Evolutionary conservation across 768 basidiomycete species (phyloP).

Genomic region (Suillus sp.): DNA sequence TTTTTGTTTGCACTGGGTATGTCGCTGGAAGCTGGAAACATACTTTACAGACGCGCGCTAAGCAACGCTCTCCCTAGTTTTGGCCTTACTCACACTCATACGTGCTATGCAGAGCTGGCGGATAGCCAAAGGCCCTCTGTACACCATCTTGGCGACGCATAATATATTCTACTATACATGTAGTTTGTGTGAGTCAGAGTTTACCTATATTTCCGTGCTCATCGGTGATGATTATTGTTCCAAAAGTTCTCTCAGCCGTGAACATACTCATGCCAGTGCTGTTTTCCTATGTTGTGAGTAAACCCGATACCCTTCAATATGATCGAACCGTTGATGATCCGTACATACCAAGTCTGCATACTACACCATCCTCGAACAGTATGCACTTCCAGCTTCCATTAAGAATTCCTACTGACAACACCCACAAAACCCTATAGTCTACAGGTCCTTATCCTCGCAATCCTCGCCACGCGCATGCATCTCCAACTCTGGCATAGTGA

Average conservation of each 20-base stretch:
- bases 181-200: no score
- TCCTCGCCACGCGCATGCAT: conserved; percentile 1
- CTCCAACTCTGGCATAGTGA: background rate
- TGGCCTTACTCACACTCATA: no score
- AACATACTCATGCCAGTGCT: background rate
- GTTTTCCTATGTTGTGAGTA: background rate
- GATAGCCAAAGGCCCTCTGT: no score
- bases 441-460: background rate
- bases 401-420: background rate
- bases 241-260: background rate
- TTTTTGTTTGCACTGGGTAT: no score
- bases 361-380: background rate
- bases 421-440: background rate
- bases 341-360: background rate
- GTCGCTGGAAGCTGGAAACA: no score
- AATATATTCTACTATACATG: no score
- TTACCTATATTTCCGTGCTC: no score
- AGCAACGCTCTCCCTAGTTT: no score
- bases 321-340: background rate
- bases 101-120: no score
- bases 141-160: no score
- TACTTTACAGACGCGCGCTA: no score
- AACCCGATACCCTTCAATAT: background rate
- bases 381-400: background rate
- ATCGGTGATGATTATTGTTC: no score